Base-by-base conservation (phyloP, 106 monocot species). In the Chionographis japonica region DNA sequence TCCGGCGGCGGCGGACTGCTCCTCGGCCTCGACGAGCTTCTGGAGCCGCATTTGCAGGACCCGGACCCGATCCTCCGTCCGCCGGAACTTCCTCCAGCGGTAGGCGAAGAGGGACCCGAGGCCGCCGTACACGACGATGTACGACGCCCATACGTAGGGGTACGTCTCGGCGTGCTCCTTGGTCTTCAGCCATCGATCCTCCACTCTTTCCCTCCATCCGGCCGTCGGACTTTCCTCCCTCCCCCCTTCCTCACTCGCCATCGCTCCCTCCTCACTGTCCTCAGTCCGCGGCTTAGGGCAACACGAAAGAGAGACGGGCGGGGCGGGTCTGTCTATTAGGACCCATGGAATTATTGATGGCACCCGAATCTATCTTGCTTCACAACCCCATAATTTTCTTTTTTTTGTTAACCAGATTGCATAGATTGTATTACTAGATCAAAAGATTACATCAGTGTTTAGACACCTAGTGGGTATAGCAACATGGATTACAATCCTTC, bases 131-230 rank as follows among this genome's bases (percentile, higher is more conserved):
- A 97, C 97, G 36, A 97, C 40, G 54, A 90, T 83, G 78, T 97
- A 97, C 14, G 92, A 97, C 1, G 61, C 84, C 97, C 97, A 97
- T 2, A 97, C 89, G 72, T 97, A 92, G 4, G 97, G 97, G 61
- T 92, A 97, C 67, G 89, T 84, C 83, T 92, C 92, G 19, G 97
- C 89, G 77, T 92, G 89, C 76, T 87, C 92, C 62, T 72, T 80
- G n/a, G 73, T 84, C 80, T 62, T 82, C 62, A 65, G 72, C 78
- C 80, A 97, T 60, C 82, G 61, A 7, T 74, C 70, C 77, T 74
- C 77, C 53, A 78, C 46, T 63, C 51, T 75, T 14, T 71, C 86
- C 37, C 56, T 63, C 83, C 68, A 73, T 43, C 70, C 68, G 15
- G 39, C 61, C 19, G 59, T 18, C 70, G 65, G 17, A 38, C 43